Evolutionary conservation across 2,329 filamentous ascomycete species (phyloP).

Genomic region (Ceratocystis lukuohia): DNA sequence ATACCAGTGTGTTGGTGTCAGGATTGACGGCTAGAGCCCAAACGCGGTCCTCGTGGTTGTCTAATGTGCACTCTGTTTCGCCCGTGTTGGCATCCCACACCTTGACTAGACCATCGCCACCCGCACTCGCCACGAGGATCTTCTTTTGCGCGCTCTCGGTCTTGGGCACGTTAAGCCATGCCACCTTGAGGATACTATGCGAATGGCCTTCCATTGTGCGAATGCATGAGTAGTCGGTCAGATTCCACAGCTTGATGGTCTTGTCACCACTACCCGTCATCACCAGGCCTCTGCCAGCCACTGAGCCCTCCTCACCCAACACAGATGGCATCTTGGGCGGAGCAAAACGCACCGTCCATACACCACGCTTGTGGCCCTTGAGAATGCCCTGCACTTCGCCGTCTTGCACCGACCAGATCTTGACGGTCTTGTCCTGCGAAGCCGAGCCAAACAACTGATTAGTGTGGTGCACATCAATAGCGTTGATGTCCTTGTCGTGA

Average conservation of each 20-base stretch:
- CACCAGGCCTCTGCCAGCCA: conserved; percentile 66
- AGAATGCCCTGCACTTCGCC: conserved; percentile 86
- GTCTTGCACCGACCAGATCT: conserved; percentile 86
- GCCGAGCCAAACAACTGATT: conserved; percentile 83
- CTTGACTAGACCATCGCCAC: conserved; percentile 89
- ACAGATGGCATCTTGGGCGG: conserved; percentile 63
- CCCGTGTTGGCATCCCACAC: conserved; percentile 83
- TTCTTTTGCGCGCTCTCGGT: conserved; percentile 38
- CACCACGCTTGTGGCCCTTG: conserved; percentile 81
- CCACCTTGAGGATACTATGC: conserved; percentile 85
- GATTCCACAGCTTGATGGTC: conserved; percentile 87
- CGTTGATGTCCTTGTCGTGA: conserved; percentile 98
- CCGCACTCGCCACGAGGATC: conserved; percentile 70
- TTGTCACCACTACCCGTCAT: conserved; percentile 92
- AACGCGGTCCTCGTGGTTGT: conserved; percentile 93
- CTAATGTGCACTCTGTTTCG: conserved; percentile 76
- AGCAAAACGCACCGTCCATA: conserved; percentile 90
- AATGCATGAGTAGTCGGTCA: conserved; percentile 83
- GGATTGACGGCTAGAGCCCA: conserved; percentile 75
- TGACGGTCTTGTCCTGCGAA: conserved; percentile 91
- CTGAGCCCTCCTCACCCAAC: conserved; percentile 55
- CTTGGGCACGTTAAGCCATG: conserved; percentile 56
- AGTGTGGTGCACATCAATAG: conserved; percentile 64
- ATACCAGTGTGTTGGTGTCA: conserved; percentile 59
- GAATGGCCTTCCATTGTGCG: conserved; percentile 93